Conservation (phyloP, 2,329 filamentous ascomycete species). For the Tricladium varicosporioides region DNA sequence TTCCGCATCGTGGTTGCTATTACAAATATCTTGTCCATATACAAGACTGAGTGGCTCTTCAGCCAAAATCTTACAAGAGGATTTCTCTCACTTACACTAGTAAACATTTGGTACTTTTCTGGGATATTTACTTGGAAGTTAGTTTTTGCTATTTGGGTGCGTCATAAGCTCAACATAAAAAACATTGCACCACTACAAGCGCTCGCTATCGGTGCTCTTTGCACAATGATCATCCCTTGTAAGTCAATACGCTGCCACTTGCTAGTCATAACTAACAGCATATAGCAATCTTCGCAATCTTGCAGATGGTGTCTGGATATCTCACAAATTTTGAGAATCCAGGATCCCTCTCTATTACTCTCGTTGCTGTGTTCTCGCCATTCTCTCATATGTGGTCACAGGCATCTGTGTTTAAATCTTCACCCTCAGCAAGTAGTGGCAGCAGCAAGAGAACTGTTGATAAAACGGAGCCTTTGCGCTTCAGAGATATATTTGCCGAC, state of each 20-base stretch:
- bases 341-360: conserved; percentile 51
- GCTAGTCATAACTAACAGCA: conserved; percentile 12
- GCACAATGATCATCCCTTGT: conserved; percentile 66
- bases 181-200: conserved; percentile 65
- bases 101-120: conserved; percentile 61
- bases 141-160: conserved; percentile 52
- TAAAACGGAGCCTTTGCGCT: too few relatives aligned
- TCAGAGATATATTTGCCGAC: too few relatives aligned
- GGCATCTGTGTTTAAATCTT: too few relatives aligned
- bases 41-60: conserved; percentile 20
- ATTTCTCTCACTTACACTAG: conserved; percentile 49
- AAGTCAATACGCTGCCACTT: conserved; percentile 28
- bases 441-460: too few relatives aligned
- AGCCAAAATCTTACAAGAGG: conserved; percentile 42
- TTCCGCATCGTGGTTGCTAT: conserved; percentile 53
- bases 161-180: conserved; percentile 54
- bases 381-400: conserved; percentile 33
- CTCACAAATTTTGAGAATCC: conserved; percentile 48
- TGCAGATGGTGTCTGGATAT: conserved; percentile 46
- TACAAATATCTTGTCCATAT: conserved; percentile 38
- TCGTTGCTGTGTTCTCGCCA: conserved; percentile 62
- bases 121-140: conserved; percentile 62
- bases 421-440: too few relatives aligned
- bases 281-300: conserved; percentile 57
- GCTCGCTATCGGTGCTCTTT: conserved; percentile 66